Conservation (phyloP, 1,284 basidiomycete genomes). For the Stygiomarasmius scandens region DNA sequence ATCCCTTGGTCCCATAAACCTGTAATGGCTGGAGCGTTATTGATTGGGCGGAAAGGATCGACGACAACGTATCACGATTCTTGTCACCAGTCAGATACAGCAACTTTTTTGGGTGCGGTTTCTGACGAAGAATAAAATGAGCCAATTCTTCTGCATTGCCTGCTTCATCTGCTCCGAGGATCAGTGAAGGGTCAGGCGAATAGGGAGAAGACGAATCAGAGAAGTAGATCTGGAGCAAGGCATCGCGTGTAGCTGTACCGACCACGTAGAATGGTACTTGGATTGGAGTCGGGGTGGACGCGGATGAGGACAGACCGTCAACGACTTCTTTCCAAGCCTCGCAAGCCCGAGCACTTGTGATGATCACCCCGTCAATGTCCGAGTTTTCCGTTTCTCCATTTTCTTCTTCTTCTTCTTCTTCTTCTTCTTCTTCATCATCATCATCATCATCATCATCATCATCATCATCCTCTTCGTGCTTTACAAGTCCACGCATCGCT, state of each 20-base stretch:
- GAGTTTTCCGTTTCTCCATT: too few species aligned
- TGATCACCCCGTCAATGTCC: constrained; percentile 54
- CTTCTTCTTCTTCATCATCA: too few species aligned
- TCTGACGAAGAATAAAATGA: constrained; percentile 58
- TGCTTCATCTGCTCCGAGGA: constrained; percentile 53
- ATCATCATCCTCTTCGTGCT: constrained; percentile 34
- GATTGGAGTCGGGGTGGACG: constrained; percentile 45
- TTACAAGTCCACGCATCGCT: constrained; percentile 33
- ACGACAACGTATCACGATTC: constrained; percentile 69
- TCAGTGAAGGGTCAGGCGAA: constrained; percentile 34
- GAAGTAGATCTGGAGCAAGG: constrained; percentile 42
- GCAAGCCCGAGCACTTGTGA: constrained; percentile 74
- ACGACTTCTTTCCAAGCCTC: constrained; percentile 63
- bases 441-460: too few species aligned
- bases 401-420: too few species aligned
- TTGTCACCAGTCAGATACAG: constrained; percentile 83
- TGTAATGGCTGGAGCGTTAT: constrained; percentile 53
- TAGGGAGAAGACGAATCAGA: constrained; percentile 33
- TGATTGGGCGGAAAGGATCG: constrained; percentile 47
- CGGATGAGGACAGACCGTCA: not conserved
- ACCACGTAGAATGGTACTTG: constrained; percentile 73
- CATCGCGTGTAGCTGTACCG: constrained; percentile 60
- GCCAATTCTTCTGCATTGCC: constrained; percentile 72
- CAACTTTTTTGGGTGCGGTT: constrained; percentile 36
- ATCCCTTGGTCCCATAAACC: constrained; percentile 69